Conservation (phyloP, 1,139 yeast genomes). For the Hemisphaericaspora lyxosophila region DNA sequence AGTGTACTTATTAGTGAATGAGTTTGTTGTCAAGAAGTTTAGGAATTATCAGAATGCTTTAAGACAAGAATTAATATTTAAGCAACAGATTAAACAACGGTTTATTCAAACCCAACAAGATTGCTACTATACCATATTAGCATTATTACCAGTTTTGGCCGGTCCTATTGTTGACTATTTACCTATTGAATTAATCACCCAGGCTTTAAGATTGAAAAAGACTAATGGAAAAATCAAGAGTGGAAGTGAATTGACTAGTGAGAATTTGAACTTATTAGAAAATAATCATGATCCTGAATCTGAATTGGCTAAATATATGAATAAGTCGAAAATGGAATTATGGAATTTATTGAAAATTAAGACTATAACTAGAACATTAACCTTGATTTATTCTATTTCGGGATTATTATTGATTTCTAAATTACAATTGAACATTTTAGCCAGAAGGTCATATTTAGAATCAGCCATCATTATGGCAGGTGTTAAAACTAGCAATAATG, state of each 20-base stretch:
- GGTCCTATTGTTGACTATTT: constrained; percentile 61
- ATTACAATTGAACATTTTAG: constrained; percentile 82
- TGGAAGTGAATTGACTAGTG: constrained; percentile 36
- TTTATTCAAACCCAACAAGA: constrained; percentile 93
- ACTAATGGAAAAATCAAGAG: constrained; percentile 20
- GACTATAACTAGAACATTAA: constrained; percentile 71
- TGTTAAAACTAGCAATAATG: constrained; percentile 23
- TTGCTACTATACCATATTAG: constrained; percentile 80
- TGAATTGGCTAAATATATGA: constrained; percentile 31
- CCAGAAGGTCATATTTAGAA: constrained; percentile 80
- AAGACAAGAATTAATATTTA: constrained; percentile 72
- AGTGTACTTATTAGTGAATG: constrained; percentile 56
- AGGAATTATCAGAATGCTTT: constrained; percentile 66
- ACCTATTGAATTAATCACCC: constrained; percentile 74
- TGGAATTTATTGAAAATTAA: constrained; percentile 83
- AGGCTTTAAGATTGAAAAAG: constrained; percentile 65
- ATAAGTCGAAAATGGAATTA: constrained; percentile 67
- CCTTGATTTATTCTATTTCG: constrained; percentile 68
- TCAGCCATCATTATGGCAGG: constrained; percentile 71
- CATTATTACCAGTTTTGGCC: constrained; percentile 75
- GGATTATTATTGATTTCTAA: constrained; percentile 74
- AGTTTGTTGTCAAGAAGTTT: constrained; percentile 60
- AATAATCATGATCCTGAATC: constrained; percentile 26
- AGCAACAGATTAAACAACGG: constrained; percentile 72
- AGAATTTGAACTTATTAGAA: constrained; percentile 38